Percentiles rank a stretch among this genome's conserved stretches.
Evolutionary conservation across 257 asterid genomes (phyloP).

Genomic region (Nicotiana paniculata): DNA sequence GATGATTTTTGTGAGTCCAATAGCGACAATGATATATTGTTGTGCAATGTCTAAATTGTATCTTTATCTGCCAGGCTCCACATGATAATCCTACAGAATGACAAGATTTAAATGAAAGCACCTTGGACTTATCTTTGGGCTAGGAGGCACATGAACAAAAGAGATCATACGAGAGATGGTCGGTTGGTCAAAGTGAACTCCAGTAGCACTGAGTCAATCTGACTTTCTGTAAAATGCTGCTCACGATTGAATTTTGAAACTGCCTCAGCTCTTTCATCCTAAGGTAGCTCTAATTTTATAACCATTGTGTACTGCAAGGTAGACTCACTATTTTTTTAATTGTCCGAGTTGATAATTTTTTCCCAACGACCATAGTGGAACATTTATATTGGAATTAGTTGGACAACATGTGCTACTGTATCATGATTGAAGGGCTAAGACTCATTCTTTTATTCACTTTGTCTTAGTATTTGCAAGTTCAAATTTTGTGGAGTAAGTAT

Average conservation of each 20-base stretch:
- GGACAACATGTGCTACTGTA: background rate
- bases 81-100: constrained; percentile 29
- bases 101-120: constrained; percentile 72
- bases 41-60: background rate
- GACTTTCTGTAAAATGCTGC: background rate
- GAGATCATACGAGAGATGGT: constrained; percentile 23
- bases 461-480: background rate
- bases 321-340: background rate
- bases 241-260: background rate
- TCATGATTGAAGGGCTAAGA: background rate
- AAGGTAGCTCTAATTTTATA: background rate
- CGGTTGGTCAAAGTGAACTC: constrained; percentile 8
- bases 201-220: background rate
- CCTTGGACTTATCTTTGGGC: constrained; percentile 70
- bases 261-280: background rate
- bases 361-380: background rate
- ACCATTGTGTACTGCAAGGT: background rate
- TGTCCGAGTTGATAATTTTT: background rate
- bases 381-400: background rate
- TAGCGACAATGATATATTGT: background rate
- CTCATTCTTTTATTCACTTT: background rate
- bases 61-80: constrained; percentile 27
- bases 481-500: background rate
- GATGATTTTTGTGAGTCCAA: background rate
- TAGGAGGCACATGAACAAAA: constrained; percentile 34